Conservation (phyloP, 441 rosid species). For the Gossypium trilobum region DNA sequence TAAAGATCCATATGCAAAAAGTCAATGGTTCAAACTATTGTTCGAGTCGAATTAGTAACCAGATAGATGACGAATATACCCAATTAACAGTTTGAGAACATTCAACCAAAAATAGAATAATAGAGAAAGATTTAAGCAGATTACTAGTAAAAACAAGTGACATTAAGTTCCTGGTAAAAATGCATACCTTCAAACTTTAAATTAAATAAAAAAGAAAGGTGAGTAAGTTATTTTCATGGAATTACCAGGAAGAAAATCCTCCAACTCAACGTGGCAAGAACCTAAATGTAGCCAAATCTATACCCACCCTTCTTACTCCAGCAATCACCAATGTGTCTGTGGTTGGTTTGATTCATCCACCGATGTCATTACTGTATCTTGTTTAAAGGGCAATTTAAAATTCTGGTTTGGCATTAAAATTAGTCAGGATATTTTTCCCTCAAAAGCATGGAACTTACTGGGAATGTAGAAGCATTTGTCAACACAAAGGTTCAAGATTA, state of each 20-base stretch:
- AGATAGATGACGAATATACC: background rate
- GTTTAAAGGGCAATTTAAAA: background rate
- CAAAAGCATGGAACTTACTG: background rate
- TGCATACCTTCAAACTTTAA: background rate
- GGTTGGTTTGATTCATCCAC: background rate
- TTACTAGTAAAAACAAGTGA: background rate
- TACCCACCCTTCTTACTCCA: background rate
- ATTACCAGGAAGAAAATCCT: background rate
- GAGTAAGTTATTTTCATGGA: background rate
- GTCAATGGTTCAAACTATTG: background rate
- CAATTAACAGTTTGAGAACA: background rate
- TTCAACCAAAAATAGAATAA: background rate
- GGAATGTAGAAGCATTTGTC: background rate
- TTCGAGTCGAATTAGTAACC: background rate
- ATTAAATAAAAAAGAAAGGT: background rate
- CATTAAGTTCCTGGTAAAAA: background rate
- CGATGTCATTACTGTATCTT: background rate
- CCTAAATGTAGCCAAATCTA: constrained; percentile 2
- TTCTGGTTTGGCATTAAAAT: background rate
- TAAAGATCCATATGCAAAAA: background rate
- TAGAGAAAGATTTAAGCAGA: background rate
- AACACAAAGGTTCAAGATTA: background rate
- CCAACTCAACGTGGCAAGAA: background rate
- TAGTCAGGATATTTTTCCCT: background rate
- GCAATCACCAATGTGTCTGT: background rate